A percentile compares a stretch with the other conserved stretches of the same genome.
These are phyloP conservation scores for Tephrocybe sp. DNA, from an alignment of 768 basidiomycete genomes.

Conservation along the genomic window DNA sequence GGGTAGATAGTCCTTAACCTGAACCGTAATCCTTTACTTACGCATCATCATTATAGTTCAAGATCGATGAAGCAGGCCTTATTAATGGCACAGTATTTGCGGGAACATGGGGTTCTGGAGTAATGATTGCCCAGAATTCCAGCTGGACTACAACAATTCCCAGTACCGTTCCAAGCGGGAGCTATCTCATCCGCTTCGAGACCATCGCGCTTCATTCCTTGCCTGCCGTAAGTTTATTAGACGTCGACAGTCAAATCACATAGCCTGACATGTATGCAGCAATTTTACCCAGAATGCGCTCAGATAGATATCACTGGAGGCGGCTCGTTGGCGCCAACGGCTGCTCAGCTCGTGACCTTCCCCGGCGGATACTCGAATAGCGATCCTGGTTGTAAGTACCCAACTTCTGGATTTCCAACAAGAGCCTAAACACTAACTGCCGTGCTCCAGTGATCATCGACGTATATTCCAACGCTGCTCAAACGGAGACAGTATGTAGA, in stretches of 20 bases:
- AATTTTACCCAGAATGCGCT: constrained; percentile 70
- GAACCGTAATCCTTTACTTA: too few species aligned
- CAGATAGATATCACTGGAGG: constrained; percentile 43
- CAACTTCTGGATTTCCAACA: background rate
- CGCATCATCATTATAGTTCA: constrained; percentile 37
- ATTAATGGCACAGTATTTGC: constrained; percentile 40
- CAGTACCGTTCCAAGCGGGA: constrained; percentile 39
- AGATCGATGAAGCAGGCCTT: constrained; percentile 46
- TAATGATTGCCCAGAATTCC: constrained; percentile 45
- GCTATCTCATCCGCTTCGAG: constrained; percentile 50
- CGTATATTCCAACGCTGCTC: constrained; percentile 38
- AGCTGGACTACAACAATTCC: constrained; percentile 49
- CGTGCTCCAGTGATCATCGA: constrained; percentile 35
- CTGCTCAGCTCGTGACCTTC: constrained; percentile 46
- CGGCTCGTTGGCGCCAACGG: constrained; percentile 37
- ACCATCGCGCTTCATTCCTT: constrained; percentile 49
- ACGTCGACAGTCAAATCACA: constrained; percentile 2
- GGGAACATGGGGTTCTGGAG: constrained; percentile 42
- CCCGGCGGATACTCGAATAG: constrained; percentile 45
- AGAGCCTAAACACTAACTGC: constrained; percentile 22
- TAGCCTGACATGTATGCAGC: constrained; percentile 28
- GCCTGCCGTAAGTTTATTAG: constrained; percentile 46
- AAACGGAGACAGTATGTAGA: constrained; percentile 26
- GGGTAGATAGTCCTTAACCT: constrained; percentile 35
- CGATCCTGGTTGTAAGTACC: constrained; percentile 41